Evolutionary conservation across 2,329 filamentous ascomycete genomes (phyloP).

Genomic region (Alternaria arborescens): DNA sequence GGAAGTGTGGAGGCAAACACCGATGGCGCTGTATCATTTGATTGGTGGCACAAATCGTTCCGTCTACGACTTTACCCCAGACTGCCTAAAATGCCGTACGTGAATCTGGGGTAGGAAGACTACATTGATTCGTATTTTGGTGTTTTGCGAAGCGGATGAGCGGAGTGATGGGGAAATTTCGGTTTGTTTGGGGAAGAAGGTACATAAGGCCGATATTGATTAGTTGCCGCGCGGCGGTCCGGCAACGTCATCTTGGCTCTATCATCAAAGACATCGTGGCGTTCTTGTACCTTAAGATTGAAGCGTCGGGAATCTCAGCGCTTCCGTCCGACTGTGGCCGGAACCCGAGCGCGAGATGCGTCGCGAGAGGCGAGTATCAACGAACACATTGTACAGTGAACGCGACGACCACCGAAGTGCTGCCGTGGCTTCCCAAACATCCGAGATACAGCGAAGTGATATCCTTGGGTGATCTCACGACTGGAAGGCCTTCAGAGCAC

Average conservation of each 20-base stretch:
- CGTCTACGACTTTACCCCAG: conserved; percentile 9
- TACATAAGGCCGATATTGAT: conserved; percentile 1
- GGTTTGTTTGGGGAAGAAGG: not conserved
- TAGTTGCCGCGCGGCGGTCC: not conserved
- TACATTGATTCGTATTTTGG: not conserved
- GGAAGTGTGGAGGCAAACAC: conserved; percentile 5
- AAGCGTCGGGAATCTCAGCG: not conserved
- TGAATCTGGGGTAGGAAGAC: conserved; percentile 13
- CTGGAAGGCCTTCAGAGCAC: not conserved
- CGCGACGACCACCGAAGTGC: not conserved
- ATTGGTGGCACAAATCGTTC: conserved; percentile 21
- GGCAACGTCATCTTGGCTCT: not conserved
- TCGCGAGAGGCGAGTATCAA: not conserved
- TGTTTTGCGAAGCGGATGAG: not conserved
- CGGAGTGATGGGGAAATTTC: not conserved
- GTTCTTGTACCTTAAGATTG: not conserved
- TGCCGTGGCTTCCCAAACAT: not conserved
- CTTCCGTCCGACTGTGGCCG: not conserved
- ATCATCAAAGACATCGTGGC: too few species aligned
- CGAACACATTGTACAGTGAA: not conserved
- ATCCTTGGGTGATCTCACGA: not conserved
- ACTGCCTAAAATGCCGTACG: not conserved
- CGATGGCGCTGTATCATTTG: not conserved
- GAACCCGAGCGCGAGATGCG: not conserved
- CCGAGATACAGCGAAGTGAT: not conserved